A percentile compares a stretch with the other conserved stretches of the same genome.
phyloP scores from a whole-genome alignment of 768 basidiomycete species.

The Leccinellum luteum region DNA sequence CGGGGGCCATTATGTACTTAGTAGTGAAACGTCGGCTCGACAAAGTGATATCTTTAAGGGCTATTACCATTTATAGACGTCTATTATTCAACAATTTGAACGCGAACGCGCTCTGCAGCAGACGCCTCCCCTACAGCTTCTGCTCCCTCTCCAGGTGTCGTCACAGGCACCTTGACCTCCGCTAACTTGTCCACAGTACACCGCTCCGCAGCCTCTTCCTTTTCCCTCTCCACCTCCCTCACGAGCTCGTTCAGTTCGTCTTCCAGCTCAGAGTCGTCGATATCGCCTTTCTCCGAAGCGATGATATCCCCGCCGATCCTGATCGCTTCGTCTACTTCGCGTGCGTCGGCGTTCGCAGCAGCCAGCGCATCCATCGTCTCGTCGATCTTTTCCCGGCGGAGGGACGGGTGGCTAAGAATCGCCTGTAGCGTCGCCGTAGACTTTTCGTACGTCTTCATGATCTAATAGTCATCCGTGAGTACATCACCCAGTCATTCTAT shows the following conservation, averaged over 20 bases:
- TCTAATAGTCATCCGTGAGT: constrained; percentile 41
- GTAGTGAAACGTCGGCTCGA: not conserved
- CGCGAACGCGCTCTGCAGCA: not conserved
- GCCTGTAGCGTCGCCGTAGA: constrained; percentile 75
- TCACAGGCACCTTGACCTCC: constrained; percentile 17
- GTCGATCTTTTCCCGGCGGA: constrained; percentile 78
- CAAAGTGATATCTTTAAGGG: too few species aligned
- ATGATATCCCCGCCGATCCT: constrained; percentile 63
- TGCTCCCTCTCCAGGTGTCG: constrained; percentile 4
- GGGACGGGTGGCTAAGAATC: constrained; percentile 75
- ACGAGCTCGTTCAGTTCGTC: constrained; percentile 63
- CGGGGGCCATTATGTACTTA: constrained; percentile 58
- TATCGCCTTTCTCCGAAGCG: constrained; percentile 42
- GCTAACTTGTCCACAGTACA: constrained; percentile 18
- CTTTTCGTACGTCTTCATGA: constrained; percentile 82
- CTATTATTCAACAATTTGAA: not conserved
- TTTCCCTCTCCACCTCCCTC: constrained; percentile 40
- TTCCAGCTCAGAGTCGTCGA: constrained; percentile 60
- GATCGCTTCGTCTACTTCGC: constrained; percentile 80
- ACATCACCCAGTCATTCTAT: not conserved
- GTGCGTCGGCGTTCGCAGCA: constrained; percentile 77
- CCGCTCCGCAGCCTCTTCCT: constrained; percentile 35
- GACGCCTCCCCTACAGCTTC: not conserved
- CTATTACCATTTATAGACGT: constrained; percentile 10
- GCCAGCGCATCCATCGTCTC: constrained; percentile 86